Conservation (phyloP, 1,284 basidiomycete species). For the Tilletia indica region DNA sequence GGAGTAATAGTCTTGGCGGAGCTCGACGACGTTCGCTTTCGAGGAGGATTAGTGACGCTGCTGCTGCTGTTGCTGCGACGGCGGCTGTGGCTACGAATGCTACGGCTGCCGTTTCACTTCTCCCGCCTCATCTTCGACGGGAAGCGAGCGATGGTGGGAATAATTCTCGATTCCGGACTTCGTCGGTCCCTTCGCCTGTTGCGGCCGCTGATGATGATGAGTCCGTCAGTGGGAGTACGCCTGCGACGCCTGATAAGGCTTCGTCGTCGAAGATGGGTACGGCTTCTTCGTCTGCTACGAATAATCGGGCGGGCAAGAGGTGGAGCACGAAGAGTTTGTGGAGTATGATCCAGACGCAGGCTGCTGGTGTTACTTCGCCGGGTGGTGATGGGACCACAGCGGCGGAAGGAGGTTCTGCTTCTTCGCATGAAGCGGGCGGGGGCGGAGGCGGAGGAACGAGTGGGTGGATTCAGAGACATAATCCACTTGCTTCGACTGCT, state of each 20-base stretch:
- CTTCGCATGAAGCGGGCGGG: not conserved
- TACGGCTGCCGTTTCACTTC: not conserved
- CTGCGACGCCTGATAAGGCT: not conserved
- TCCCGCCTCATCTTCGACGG: not conserved
- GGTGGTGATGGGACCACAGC: too few species aligned
- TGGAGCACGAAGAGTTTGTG: constrained; percentile 19
- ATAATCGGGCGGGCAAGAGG: not conserved
- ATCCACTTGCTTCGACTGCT: not conserved
- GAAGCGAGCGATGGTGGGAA: not conserved
- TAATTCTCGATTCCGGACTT: not conserved
- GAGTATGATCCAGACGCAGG: constrained; percentile 19
- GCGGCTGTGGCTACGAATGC: too few species aligned
- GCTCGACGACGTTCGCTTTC: not conserved
- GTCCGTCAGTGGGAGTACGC: not conserved
- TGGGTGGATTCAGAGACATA: constrained; percentile 2
- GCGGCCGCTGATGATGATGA: not conserved
- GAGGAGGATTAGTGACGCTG: not conserved
- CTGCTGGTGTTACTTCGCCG: not conserved
- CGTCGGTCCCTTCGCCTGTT: constrained; percentile 1
- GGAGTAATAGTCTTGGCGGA: not conserved
- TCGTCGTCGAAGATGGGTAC: not conserved
- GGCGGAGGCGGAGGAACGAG: not conserved
- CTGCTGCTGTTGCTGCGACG: not conserved
- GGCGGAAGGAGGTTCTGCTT: not conserved
- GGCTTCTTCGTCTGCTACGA: too few species aligned